Evolutionary conservation across 1,284 basidiomycete species (phyloP).

Genomic region (Paramarasmius palmivorus): DNA sequence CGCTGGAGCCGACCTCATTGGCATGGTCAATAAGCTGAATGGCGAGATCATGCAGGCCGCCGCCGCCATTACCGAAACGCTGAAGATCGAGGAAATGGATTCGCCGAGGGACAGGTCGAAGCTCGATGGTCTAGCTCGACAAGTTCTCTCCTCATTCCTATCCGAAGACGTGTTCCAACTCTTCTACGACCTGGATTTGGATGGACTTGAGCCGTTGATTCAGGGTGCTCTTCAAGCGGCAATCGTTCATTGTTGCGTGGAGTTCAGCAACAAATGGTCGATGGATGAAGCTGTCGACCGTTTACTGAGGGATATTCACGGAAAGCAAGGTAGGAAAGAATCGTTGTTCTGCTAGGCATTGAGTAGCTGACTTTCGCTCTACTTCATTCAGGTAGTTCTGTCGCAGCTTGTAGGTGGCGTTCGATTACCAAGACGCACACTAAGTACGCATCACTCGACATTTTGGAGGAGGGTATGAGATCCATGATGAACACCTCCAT

Average conservation of each 20-base stretch:
- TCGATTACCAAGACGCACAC: slow-evolving; percentile 1
- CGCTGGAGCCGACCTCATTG: slow-evolving; percentile 20
- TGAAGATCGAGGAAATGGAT: slow-evolving; percentile 26
- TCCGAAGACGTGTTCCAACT: slow-evolving; percentile 4
- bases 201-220: slow-evolving; percentile 3
- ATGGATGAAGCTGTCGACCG: background rate
- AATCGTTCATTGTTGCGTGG: slow-evolving; percentile 4
- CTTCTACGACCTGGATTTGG: slow-evolving; percentile 7
- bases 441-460: background rate
- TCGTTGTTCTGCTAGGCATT: too few species aligned
- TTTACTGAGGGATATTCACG: background rate
- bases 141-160: background rate
- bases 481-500: background rate
- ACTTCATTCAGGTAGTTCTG: background rate
- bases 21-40: slow-evolving; percentile 24
- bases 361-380: too few species aligned
- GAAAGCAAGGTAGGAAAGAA: background rate
- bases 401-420: background rate
- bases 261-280: slow-evolving; percentile 10
- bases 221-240: slow-evolving; percentile 13
- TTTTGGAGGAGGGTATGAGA: background rate
- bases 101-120: background rate
- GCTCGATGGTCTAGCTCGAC: background rate
- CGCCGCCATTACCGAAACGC: slow-evolving; percentile 24
- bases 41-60: slow-evolving; percentile 26